Conservation (phyloP, 768 basidiomycete species). For the Rhodotorula sphaerocarpa region DNA sequence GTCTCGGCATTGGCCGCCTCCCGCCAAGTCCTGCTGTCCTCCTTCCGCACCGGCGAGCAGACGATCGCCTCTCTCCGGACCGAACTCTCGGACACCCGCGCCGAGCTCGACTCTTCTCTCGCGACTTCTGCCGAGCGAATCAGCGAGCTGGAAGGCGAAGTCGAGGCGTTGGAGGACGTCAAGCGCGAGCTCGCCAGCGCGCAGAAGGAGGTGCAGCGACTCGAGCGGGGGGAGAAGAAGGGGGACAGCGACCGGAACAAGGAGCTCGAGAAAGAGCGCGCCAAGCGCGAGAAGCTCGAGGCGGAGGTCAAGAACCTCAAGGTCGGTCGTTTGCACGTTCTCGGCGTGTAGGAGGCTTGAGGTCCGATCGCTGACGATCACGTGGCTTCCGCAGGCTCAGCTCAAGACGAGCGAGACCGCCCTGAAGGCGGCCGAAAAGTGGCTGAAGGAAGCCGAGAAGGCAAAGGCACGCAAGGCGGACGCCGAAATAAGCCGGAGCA, state of each 20-base stretch:
- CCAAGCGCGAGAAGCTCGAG: slow-evolving; percentile 6
- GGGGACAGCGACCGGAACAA: not conserved
- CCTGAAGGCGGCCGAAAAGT: too few species aligned
- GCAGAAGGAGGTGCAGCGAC: not conserved
- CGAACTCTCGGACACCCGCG: slow-evolving; percentile 6
- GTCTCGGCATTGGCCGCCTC: slow-evolving; percentile 13
- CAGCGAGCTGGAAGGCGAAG: not conserved
- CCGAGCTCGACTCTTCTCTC: not conserved
- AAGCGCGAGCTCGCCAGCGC: slow-evolving; percentile 4
- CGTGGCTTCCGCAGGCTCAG: slow-evolving; percentile 1
- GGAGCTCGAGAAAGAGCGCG: slow-evolving; percentile 17
- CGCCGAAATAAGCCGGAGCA: not conserved
- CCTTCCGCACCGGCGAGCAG: slow-evolving; percentile 9
- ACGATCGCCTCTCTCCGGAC: slow-evolving; percentile 16
- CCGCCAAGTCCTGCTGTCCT: slow-evolving; percentile 20
- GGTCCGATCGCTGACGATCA: not conserved
- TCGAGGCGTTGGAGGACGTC: not conserved
- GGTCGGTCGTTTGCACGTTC: slow-evolving; percentile 2
- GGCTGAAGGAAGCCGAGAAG: slow-evolving; percentile 16
- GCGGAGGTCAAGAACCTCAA: slow-evolving; percentile 30
- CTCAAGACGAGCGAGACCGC: slow-evolving; percentile 18
- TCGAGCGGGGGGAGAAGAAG: slow-evolving; percentile 9
- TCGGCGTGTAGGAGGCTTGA: not conserved
- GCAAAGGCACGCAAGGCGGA: not conserved
- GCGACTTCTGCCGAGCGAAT: not conserved